Evolutionary conservation across 106 monocot species (phyloP).

Genomic region (Acorus calamus): DNA sequence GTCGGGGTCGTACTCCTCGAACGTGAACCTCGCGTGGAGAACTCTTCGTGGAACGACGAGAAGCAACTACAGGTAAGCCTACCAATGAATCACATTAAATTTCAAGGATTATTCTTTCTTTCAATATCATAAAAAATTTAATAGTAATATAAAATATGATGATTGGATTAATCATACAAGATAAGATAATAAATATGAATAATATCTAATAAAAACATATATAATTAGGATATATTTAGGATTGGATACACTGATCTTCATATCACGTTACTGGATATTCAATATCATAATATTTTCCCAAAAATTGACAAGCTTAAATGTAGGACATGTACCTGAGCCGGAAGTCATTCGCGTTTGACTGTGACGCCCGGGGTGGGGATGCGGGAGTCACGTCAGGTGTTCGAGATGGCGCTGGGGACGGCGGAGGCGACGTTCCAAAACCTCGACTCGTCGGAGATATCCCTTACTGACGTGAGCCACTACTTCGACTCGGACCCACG

Average conservation of each 20-base stretch:
- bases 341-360: slow-evolving; percentile 74
- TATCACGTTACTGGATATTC: too few relatives aligned
- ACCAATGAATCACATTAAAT: too few relatives aligned
- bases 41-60: slow-evolving; percentile 81
- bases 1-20: slow-evolving; percentile 76
- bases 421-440: slow-evolving; percentile 86
- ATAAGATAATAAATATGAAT: too few relatives aligned
- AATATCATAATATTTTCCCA: too few relatives aligned
- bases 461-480: slow-evolving; percentile 76
- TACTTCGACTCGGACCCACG: slow-evolving; percentile 85
- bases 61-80: slow-evolving; percentile 36
- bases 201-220: too few relatives aligned
- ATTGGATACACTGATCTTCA: too few relatives aligned
- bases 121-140: too few relatives aligned
- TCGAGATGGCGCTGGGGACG: slow-evolving; percentile 71
- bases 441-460: slow-evolving; percentile 80
- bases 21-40: slow-evolving; percentile 85
- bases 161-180: too few relatives aligned
- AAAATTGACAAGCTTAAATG: too few relatives aligned
- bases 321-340: slow-evolving; percentile 82
- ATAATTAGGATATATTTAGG: too few relatives aligned
- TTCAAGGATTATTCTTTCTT: too few relatives aligned
- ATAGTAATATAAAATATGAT: too few relatives aligned
- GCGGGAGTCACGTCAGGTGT: slow-evolving; percentile 58
- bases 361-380: slow-evolving; percentile 71